Evolutionary conservation across 768 basidiomycete species (phyloP).

Genomic region (Boletus speciosus): DNA sequence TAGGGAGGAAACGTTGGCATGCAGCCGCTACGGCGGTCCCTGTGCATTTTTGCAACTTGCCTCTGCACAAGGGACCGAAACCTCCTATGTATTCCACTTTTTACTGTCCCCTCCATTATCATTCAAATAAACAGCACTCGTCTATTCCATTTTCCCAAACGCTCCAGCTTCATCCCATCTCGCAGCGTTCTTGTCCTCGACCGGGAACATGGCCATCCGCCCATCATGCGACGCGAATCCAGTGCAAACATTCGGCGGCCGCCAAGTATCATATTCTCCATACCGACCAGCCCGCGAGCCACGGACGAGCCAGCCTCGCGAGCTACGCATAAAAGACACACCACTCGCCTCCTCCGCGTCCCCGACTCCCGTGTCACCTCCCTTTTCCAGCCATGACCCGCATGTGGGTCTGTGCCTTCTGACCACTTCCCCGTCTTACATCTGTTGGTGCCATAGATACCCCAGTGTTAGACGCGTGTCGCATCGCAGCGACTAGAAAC

Average conservation of each 20-base stretch:
- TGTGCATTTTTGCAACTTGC: constrained; percentile 28
- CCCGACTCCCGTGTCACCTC: constrained; percentile 3
- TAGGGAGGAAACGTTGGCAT: constrained; percentile 51
- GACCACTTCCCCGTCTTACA: not conserved
- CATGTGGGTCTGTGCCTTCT: not conserved
- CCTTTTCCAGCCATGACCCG: not conserved
- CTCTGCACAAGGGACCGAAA: constrained; percentile 26
- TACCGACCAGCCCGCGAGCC: not conserved
- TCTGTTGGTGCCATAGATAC: not conserved
- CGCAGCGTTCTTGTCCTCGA: not conserved
- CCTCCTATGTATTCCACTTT: constrained; percentile 12
- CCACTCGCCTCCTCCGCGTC: constrained; percentile 2
- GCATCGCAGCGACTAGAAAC: not conserved
- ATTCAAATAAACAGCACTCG: constrained; percentile 4
- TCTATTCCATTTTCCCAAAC: not conserved
- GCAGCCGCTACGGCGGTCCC: constrained; percentile 33
- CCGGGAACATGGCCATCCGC: not conserved
- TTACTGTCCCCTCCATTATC: not conserved
- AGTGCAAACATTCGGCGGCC: not conserved
- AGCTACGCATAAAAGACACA: not conserved
- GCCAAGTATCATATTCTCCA: constrained; percentile 3
- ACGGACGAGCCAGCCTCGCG: not conserved
- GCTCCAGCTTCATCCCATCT: not conserved
- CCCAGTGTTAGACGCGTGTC: constrained; percentile 1
- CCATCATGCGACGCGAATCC: constrained; percentile 11